Evolutionary conservation across 1,284 basidiomycete genomes (phyloP).

Genomic region (Fomitiporia mediterranea): DNA sequence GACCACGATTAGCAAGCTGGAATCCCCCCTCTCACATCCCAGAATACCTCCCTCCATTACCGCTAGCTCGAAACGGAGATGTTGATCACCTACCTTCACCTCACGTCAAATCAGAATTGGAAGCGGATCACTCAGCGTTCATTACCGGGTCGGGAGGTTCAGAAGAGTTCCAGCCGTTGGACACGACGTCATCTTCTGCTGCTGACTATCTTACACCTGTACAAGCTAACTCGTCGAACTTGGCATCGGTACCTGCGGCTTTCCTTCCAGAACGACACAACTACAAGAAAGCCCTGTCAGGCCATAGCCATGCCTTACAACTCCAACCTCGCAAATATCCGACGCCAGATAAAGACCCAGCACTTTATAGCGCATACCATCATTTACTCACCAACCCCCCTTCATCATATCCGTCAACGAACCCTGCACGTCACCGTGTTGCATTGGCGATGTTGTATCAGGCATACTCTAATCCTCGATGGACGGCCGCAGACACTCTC

Average conservation of each 20-base stretch:
- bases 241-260: slow-evolving; percentile 56
- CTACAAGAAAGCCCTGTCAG: neutral
- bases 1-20: slow-evolving; percentile 51
- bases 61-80: slow-evolving; percentile 31
- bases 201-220: slow-evolving; percentile 66
- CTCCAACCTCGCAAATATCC: slow-evolving; percentile 25
- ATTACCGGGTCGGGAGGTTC: slow-evolving; percentile 5
- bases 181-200: slow-evolving; percentile 40
- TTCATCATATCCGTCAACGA: slow-evolving; percentile 40
- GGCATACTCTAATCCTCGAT: slow-evolving; percentile 52
- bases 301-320: slow-evolving; percentile 12
- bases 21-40: slow-evolving; percentile 59
- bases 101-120: slow-evolving; percentile 26
- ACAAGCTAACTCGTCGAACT: slow-evolving; percentile 63
- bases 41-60: slow-evolving; percentile 63
- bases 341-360: slow-evolving; percentile 43
- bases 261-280: slow-evolving; percentile 50
- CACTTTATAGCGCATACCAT: slow-evolving; percentile 65
- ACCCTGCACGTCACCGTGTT: slow-evolving; percentile 60
- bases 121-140: slow-evolving; percentile 24
- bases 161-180: slow-evolving; percentile 23
- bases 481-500: slow-evolving; percentile 62
- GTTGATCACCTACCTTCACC: slow-evolving; percentile 31
- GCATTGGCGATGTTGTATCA: slow-evolving; percentile 60
- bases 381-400: slow-evolving; percentile 64